Evolutionary conservation across 495 filamentous ascomycete genomes (phyloP).

Genomic region (Talaromyces ruber): DNA sequence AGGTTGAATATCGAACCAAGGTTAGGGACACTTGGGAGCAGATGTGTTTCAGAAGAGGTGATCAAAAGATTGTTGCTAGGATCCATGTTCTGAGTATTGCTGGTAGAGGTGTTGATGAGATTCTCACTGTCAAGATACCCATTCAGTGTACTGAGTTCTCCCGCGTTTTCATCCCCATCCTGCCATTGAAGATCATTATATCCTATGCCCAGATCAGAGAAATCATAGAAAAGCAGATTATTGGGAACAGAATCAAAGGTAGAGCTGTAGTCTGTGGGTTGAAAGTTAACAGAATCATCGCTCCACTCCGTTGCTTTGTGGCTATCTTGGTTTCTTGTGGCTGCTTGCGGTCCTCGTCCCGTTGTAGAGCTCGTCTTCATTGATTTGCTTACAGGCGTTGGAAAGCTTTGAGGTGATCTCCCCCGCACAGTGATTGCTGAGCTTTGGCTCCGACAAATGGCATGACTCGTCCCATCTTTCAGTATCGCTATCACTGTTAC

Average conservation of each 20-base stretch:
- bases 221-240: conserved; percentile 3
- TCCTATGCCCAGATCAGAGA: neutral
- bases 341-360: neutral
- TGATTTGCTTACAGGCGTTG: neutral
- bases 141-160: neutral
- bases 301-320: neutral
- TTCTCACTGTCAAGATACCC: neutral
- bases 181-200: neutral
- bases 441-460: neutral
- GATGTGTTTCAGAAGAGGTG: neutral
- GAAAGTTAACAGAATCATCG: neutral
- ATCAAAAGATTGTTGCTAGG: conserved; percentile 1
- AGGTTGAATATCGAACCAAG: conserved; percentile 6
- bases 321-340: neutral
- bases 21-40: neutral
- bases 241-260: neutral
- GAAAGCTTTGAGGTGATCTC: conserved; percentile 5
- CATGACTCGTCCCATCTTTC: neutral
- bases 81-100: neutral
- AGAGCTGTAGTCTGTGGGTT: neutral
- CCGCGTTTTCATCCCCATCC: neutral
- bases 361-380: neutral
- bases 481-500: neutral
- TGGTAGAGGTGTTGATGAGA: neutral
- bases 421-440: conserved; percentile 2